These are phyloP conservation scores for Cydonia oblonga DNA, from an alignment of 331 rosid genomes.

Conservation along the genomic window DNA sequence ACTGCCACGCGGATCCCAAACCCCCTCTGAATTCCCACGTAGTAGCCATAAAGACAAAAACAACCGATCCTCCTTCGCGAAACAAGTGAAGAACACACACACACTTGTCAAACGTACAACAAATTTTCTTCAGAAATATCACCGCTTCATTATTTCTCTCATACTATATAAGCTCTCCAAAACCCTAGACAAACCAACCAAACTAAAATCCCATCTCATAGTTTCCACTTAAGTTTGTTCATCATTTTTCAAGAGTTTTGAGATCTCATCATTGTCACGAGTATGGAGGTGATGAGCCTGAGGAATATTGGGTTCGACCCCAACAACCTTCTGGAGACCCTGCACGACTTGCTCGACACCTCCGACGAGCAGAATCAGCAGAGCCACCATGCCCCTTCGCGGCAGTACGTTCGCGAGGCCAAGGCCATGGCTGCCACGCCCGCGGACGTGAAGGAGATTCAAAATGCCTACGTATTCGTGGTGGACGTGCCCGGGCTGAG, in stretches of 20 bases:
- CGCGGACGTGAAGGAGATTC: conserved; percentile 59
- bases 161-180: too few species aligned
- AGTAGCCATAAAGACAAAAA: neutral
- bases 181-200: too few species aligned
- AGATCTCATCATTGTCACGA: neutral
- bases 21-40: conserved; percentile 3
- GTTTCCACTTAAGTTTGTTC: too few species aligned
- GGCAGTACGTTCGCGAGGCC: conserved; percentile 48
- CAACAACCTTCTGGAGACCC: conserved; percentile 35
- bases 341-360: conserved; percentile 50
- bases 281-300: conserved; percentile 21
- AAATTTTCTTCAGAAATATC: too few species aligned
- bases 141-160: too few species aligned
- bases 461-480: conserved; percentile 38
- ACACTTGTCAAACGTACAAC: too few species aligned
- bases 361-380: conserved; percentile 24
- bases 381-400: conserved; percentile 32
- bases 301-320: conserved; percentile 51
- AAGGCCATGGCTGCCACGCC: conserved; percentile 74
- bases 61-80: neutral
- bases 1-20: neutral
- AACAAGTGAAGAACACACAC: too few species aligned
- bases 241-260: too few species aligned
- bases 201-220: too few species aligned
- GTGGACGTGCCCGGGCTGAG: conserved; percentile 64